Evolutionary conservation across 768 basidiomycete genomes (phyloP).

Genomic region (Boletus barrowsii): DNA sequence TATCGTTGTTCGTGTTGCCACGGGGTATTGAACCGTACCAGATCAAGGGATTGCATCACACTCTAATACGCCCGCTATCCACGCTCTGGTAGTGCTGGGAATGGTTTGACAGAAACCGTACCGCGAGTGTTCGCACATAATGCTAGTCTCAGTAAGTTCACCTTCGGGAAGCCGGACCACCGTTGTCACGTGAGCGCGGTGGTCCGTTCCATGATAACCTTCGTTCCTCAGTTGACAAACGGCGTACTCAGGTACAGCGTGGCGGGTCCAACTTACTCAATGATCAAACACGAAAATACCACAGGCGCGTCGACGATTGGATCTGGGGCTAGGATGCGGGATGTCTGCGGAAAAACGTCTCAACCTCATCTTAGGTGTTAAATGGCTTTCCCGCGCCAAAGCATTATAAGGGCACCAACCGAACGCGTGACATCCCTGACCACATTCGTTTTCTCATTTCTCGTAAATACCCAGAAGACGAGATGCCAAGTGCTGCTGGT

Average conservation of each 20-base stretch:
- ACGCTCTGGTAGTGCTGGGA: not conserved
- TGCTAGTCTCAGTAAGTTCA: too few relatives aligned
- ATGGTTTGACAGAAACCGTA: not conserved
- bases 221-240: too few relatives aligned
- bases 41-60: too few relatives aligned
- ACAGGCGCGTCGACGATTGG: not conserved
- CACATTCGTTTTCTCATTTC: conserved; percentile 8
- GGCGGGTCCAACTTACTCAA: not conserved
- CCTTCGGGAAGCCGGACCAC: too few relatives aligned
- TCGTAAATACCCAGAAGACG: conserved; percentile 2
- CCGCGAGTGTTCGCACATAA: not conserved
- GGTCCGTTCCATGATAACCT: too few relatives aligned
- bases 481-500: conserved; percentile 54
- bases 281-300: not conserved
- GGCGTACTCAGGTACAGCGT: too few relatives aligned
- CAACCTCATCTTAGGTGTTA: not conserved
- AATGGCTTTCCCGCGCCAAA: conserved; percentile 6
- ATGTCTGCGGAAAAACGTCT: conserved; percentile 22
- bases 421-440: conserved; percentile 16
- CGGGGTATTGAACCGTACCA: too few relatives aligned
- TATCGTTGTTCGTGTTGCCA: too few relatives aligned
- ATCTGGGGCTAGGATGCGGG: not conserved
- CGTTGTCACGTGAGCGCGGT: too few relatives aligned
- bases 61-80: too few relatives aligned
- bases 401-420: conserved; percentile 5